Base-by-base conservation (phyloP, 208 protist genomes). In the Herpetomonas tarakana region DNA sequence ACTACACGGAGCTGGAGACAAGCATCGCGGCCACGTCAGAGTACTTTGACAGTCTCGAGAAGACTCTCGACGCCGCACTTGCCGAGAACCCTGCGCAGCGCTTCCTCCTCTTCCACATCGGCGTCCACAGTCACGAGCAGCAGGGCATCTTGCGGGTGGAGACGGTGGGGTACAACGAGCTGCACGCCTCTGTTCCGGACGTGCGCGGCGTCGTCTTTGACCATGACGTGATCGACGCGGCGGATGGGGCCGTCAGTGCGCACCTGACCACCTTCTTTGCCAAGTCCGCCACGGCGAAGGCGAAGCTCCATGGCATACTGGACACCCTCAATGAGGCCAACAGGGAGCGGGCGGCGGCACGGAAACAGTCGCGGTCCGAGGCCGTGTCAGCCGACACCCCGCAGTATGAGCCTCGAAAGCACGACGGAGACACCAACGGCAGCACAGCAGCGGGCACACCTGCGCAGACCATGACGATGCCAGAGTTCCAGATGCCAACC, bases 121-220 rank as follows among this genome's bases (percentile, higher is more conserved):
- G 83, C 18, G 67, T 93, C 14, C 69, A 88, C 50, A 72, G 59
- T 9, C 2, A 27, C 11, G 80, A 88, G 68, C 18, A 55, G 4
- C 57, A 62, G 3, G 83, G 81, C 22, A n/a, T 80, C 1, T 53
- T 90, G 35, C 74, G 83, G 1, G 30, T 76, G 2, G 86, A 88
- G 62, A 69, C 90, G 55, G 58, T 70, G 49, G 86, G 67, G 3
- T 86, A 76, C 62, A 91, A 93, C 53, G 80, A 88, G 58, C 64
- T 93, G 0, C 66, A 69, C 56, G 72, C 80, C 4, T 63, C 9
- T 21, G 24, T 78, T 19, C 65, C 81, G 0, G 81, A 88, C 47
- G 71, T 83, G 0, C 51, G 70, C 6, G 78, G 81, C 18, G 47
- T 55, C 2, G 46, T 52, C 26, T 72, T 86, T 38, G 63, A 79